phyloP scores from a whole-genome alignment of 768 basidiomycete species.

The Rhizopogon vinicolor region DNA sequence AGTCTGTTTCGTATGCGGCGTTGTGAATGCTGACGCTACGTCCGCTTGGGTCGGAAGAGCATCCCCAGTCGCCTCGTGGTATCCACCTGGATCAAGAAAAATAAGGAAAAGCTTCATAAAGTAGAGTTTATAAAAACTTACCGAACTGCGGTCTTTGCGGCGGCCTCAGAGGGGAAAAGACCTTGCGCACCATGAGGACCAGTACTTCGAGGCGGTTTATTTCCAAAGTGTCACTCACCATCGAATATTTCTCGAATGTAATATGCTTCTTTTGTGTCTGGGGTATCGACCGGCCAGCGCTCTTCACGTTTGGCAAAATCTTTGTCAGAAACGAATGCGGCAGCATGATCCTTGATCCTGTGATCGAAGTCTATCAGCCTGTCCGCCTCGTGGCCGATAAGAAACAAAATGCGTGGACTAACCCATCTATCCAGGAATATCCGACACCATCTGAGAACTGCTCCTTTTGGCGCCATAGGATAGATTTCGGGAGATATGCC shows the following conservation, averaged over 20 bases:
- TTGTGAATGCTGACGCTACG: conserved; percentile 95
- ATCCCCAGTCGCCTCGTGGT: conserved; percentile 96
- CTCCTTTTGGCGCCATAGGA: conserved; percentile 99
- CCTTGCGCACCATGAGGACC: conserved; percentile 31
- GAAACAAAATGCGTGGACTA: conserved; percentile 12
- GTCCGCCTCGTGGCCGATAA: not conserved
- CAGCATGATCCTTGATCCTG: conserved; percentile 90
- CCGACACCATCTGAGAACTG: conserved; percentile 99
- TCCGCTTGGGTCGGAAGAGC: conserved; percentile 90
- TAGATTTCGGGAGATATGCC: conserved; percentile 91
- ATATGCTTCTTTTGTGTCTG: conserved; percentile 97
- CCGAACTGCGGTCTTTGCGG: conserved; percentile 89
- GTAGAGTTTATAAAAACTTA: conserved; percentile 31
- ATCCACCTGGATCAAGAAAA: conserved; percentile 60
- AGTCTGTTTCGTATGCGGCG: conserved; percentile 61
- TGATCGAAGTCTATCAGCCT: conserved; percentile 2
- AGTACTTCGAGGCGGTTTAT: conserved; percentile 1
- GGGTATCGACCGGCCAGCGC: conserved; percentile 76
- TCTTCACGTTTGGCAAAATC: conserved; percentile 65
- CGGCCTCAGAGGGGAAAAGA: conserved; percentile 80
- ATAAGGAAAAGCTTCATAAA: conserved; percentile 11
- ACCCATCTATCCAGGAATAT: conserved; percentile 99
- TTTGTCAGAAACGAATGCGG: conserved; percentile 71
- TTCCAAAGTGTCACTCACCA: conserved; percentile 31
- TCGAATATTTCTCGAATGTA: conserved; percentile 91